Conservation (phyloP, 257 asterid species). For the Paulownia fortunei region DNA sequence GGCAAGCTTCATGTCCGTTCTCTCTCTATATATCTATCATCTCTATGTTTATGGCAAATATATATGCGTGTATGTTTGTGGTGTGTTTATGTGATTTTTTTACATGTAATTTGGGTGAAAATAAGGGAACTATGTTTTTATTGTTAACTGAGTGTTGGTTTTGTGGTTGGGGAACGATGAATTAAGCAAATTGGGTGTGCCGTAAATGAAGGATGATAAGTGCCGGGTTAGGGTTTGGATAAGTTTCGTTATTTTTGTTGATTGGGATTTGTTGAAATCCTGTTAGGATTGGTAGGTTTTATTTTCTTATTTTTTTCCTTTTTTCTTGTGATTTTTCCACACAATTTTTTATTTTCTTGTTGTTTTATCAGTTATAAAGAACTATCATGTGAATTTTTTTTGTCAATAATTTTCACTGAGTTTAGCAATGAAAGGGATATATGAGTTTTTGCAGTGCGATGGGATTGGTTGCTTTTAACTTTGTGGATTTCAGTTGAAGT, state of each 20-base stretch:
- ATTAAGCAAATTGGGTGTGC: constrained; percentile 22
- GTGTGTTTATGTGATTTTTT: neutral
- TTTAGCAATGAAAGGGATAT: neutral
- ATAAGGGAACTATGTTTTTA: neutral
- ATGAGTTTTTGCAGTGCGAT: neutral
- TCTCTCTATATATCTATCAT: neutral
- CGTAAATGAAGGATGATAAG: constrained; percentile 1
- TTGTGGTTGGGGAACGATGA: constrained; percentile 3
- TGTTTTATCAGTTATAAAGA: neutral
- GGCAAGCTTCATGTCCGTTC: constrained; percentile 78
- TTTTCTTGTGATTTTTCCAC: neutral
- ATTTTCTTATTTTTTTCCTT: neutral
- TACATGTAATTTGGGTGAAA: neutral
- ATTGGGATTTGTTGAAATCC: neutral
- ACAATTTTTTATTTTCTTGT: neutral
- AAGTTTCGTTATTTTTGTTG: neutral
- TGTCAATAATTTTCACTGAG: neutral
- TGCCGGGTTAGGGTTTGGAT: constrained; percentile 21
- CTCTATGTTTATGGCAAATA: neutral
- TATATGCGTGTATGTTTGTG: neutral
- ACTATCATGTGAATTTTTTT: neutral
- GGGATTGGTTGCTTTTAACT: neutral
- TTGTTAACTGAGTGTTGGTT: neutral
- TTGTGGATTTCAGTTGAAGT: neutral
- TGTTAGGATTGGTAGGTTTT: neutral